These are phyloP conservation scores for Wickerhamomyces kurtzmanii DNA, from an alignment of 805 yeast genomes.

Conservation along the genomic window DNA sequence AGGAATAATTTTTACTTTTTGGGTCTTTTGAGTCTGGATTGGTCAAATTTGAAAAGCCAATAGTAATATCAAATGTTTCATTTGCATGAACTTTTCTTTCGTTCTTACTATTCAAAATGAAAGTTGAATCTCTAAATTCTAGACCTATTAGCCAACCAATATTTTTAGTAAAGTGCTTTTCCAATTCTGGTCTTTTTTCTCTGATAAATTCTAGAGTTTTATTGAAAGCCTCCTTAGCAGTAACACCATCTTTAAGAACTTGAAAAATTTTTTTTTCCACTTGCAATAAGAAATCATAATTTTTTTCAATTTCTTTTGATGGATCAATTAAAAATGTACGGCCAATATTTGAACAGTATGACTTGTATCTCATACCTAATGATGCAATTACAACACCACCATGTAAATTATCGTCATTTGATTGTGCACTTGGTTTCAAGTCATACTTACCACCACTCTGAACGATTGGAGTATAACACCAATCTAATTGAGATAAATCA, in stretches of 20 bases:
- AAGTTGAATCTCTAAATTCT: slow-evolving; percentile 75
- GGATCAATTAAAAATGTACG: slow-evolving; percentile 91
- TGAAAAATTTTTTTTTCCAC: slow-evolving; percentile 58
- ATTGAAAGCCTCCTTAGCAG: slow-evolving; percentile 57
- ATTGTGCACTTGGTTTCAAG: slow-evolving; percentile 73
- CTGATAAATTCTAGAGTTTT: slow-evolving; percentile 53
- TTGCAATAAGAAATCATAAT: slow-evolving; percentile 66
- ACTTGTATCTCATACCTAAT: slow-evolving; percentile 77
- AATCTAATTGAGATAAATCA: slow-evolving; percentile 70
- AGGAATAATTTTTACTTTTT: slow-evolving; percentile 52
- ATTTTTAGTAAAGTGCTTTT: slow-evolving; percentile 57
- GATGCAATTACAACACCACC: slow-evolving; percentile 80
- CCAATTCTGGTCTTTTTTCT: slow-evolving; percentile 57
- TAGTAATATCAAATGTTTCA: slow-evolving; percentile 61
- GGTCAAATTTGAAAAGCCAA: slow-evolving; percentile 64
- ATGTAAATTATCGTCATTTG: slow-evolving; percentile 51
- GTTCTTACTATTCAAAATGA: slow-evolving; percentile 64
- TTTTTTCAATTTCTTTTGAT: slow-evolving; percentile 62
- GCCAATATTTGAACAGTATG: slow-evolving; percentile 81
- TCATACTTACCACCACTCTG: slow-evolving; percentile 86
- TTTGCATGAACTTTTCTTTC: slow-evolving; percentile 61
- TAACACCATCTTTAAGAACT: slow-evolving; percentile 56
- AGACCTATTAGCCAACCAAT: slow-evolving; percentile 86
- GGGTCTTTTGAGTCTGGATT: slow-evolving; percentile 34
- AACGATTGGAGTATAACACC: slow-evolving; percentile 89